Evolutionary conservation across 148 eudicot species (phyloP).

Genomic region (Polygonum aviculare): DNA sequence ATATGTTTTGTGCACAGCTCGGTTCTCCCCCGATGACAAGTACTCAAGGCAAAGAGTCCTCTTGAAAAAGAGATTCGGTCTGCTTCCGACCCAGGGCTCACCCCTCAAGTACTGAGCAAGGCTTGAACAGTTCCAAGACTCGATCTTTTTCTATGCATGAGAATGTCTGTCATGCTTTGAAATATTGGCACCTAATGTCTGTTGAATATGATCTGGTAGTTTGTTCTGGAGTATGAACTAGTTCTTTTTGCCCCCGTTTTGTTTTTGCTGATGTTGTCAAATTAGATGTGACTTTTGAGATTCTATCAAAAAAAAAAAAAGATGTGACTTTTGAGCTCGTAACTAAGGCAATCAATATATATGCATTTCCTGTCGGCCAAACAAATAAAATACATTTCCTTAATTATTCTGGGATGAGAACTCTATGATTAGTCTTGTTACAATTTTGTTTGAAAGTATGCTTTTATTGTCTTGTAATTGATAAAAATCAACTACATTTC

Average conservation of each 20-base stretch:
- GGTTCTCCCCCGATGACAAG: constrained; percentile 98
- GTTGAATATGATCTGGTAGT: not conserved
- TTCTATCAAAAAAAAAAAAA: too few species aligned
- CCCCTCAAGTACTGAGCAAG: constrained; percentile 56
- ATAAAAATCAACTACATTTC: too few species aligned
- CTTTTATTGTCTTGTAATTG: too few species aligned
- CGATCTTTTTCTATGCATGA: not conserved
- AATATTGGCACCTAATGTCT: not conserved
- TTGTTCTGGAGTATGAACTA: not conserved
- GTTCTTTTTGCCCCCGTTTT: not conserved
- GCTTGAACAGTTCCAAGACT: not conserved
- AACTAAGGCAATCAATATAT: not conserved
- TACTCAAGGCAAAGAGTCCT: constrained; percentile 84
- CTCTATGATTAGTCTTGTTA: too few species aligned
- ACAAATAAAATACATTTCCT: not conserved
- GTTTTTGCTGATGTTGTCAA: not conserved
- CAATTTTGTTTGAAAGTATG: too few species aligned
- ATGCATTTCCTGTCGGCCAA: not conserved
- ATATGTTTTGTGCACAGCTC: constrained; percentile 52
- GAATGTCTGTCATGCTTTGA: not conserved
- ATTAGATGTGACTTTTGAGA: not conserved
- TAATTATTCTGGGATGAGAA: not conserved
- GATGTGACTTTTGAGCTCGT: not conserved
- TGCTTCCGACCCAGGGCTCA: constrained; percentile 85
- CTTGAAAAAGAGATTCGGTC: constrained; percentile 85